phyloP scores from a whole-genome alignment of 2,329 filamentous ascomycete species.

The Diaporthe aspalathi region DNA sequence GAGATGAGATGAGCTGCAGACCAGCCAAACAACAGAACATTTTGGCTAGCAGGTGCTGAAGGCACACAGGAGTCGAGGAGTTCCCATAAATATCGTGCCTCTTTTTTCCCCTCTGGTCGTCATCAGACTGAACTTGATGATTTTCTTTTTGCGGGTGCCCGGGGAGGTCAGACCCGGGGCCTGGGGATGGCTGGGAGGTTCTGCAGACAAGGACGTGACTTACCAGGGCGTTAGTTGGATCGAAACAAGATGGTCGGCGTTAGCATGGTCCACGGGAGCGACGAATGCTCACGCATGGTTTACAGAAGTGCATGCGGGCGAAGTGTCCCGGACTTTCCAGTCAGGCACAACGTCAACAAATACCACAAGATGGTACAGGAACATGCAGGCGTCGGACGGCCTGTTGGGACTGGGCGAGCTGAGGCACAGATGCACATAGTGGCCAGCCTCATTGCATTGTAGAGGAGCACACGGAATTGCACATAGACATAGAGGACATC shows the following conservation, averaged over 20 bases:
- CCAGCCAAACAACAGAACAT: background rate
- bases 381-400: background rate
- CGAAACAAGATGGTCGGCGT: background rate
- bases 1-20: background rate
- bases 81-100: background rate
- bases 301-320: conserved; percentile 10
- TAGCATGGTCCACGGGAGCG: background rate
- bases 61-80: conserved; percentile 20
- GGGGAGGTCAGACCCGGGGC: background rate
- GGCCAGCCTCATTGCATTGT: conserved; percentile 2
- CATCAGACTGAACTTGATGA: conserved; percentile 36
- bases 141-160: conserved; percentile 21
- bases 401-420: conserved; percentile 5
- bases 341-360: conserved; percentile 7
- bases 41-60: background rate
- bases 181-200: background rate
- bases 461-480: conserved; percentile 25
- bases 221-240: conserved; percentile 21
- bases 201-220: conserved; percentile 1
- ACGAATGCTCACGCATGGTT: background rate
- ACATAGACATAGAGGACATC: conserved; percentile 39
- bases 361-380: conserved; percentile 1
- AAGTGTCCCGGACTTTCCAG: background rate
- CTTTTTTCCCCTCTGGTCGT: background rate
- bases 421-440: conserved; percentile 29